Conservation (phyloP, 768 basidiomycete genomes). For the Pleurotus ostreatus region DNA sequence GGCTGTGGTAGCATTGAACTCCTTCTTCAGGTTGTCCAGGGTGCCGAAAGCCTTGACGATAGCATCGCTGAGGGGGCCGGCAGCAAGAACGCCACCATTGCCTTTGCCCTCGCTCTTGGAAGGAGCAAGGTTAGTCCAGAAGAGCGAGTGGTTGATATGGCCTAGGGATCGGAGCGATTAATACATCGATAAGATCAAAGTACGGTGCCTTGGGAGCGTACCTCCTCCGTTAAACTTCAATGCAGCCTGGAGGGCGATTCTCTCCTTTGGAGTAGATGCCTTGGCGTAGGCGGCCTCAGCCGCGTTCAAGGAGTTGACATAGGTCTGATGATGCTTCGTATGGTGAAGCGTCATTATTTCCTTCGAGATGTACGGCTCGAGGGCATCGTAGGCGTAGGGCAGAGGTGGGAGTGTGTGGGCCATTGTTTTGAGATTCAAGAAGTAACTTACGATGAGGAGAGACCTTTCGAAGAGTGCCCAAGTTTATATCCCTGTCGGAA, state of each 20-base stretch:
- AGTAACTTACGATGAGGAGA: background rate
- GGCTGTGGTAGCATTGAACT: conserved; percentile 82
- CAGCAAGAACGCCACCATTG: conserved; percentile 52
- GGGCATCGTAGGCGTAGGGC: conserved; percentile 72
- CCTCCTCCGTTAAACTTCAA: conserved; percentile 98
- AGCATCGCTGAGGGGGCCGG: conserved; percentile 64
- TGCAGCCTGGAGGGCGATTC: conserved; percentile 84
- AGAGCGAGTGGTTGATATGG: conserved; percentile 93
- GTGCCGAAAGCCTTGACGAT: conserved; percentile 63
- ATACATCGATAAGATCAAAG: conserved; percentile 10
- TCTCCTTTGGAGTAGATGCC: conserved; percentile 60
- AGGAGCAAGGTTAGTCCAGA: conserved; percentile 93
- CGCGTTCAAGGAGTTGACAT: conserved; percentile 92
- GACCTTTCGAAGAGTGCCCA: background rate
- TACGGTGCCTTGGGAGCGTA: conserved; percentile 28
- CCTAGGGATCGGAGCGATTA: conserved; percentile 32
- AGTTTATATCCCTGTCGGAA: background rate
- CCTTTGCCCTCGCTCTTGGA: conserved; percentile 48
- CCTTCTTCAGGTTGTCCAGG: conserved; percentile 66
- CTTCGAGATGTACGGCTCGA: conserved; percentile 88
- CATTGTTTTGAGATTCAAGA: conserved; percentile 20
- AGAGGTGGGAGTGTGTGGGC: conserved; percentile 63
- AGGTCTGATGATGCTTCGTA: conserved; percentile 86
- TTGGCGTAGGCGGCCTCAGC: conserved; percentile 83
- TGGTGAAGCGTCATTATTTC: conserved; percentile 96